A percentile compares a stretch with the other conserved stretches of the same genome.
These are phyloP conservation scores for Ustilaginoidea virens DNA, from an alignment of 2,329 filamentous ascomycete genomes.

Conservation along the genomic window DNA sequence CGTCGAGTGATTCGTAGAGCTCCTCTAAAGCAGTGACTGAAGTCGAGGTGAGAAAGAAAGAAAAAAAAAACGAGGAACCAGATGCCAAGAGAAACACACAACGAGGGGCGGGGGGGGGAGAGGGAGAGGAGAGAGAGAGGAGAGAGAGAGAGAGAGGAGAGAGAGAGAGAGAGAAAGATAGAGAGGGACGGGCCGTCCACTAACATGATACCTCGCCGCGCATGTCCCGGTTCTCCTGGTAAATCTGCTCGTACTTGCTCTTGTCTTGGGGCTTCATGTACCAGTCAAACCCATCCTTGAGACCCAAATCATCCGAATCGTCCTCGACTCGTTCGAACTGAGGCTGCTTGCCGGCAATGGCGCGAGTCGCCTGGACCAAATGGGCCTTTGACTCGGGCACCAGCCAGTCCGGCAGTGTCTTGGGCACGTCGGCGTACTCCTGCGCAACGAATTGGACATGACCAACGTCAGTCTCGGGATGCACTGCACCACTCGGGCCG, in stretches of 20 bases:
- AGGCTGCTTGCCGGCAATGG: conserved; percentile 62
- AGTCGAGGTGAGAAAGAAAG: conserved; percentile 4
- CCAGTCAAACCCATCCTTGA: conserved; percentile 98
- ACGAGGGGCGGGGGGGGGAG: not conserved
- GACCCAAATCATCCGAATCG: conserved; percentile 63
- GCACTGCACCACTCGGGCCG: too few relatives aligned
- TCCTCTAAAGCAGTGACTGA: conserved; percentile 63
- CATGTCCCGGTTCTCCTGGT: conserved; percentile 77
- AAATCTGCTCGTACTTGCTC: conserved; percentile 92
- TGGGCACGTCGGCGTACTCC: conserved; percentile 86
- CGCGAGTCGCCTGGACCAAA: conserved; percentile 68
- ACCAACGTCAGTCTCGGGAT: too few relatives aligned
- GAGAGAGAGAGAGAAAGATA: not conserved
- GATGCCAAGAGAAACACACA: not conserved
- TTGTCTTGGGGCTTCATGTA: conserved; percentile 94
- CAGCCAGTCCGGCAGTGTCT: conserved; percentile 81
- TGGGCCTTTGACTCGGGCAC: conserved; percentile 91
- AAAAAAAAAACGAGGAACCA: not conserved
- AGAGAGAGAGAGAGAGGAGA: conserved; percentile 3
- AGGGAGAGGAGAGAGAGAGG: not conserved
- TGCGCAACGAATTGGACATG: conserved; percentile 23
- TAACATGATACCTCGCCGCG: conserved; percentile 70
- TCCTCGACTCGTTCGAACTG: conserved; percentile 78
- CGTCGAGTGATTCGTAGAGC: conserved; percentile 68
- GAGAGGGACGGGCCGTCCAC: too few relatives aligned